phyloP scores from a whole-genome alignment of 2,329 filamentous ascomycete genomes.

The Hymenoscyphus occultus region DNA sequence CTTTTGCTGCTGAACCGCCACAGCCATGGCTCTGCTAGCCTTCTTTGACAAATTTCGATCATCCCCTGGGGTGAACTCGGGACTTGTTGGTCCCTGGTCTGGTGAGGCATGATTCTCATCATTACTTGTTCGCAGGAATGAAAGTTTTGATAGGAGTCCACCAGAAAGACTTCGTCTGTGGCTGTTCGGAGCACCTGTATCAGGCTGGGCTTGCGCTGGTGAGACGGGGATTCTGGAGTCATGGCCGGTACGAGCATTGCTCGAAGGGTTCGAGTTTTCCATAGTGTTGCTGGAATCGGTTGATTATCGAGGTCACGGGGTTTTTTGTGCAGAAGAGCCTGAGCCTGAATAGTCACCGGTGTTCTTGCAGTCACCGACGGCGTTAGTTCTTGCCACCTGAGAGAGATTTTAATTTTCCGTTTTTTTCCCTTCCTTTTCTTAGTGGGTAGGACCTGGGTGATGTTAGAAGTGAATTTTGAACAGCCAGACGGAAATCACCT shows the following conservation, averaged over 20 bases:
- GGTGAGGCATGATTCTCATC: conserved; percentile 37
- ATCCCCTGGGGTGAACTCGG: conserved; percentile 35
- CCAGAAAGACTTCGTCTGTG: conserved; percentile 41
- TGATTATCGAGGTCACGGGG: background rate
- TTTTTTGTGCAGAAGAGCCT: background rate
- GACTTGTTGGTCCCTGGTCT: conserved; percentile 27
- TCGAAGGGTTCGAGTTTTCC: background rate
- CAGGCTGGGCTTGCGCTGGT: background rate
- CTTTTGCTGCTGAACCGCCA: conserved; percentile 44
- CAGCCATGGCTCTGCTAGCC: conserved; percentile 35
- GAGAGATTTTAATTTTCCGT: too few species aligned
- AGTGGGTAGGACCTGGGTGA: background rate
- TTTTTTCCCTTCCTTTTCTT: too few species aligned
- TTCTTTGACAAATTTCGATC: conserved; percentile 33
- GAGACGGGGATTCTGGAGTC: background rate
- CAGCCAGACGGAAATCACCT: background rate
- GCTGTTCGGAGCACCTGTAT: conserved; percentile 42
- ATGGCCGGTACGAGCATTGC: background rate
- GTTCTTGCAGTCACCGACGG: background rate
- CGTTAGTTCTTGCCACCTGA: background rate
- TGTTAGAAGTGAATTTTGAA: background rate
- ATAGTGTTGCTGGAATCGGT: background rate
- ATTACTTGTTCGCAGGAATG: conserved; percentile 58
- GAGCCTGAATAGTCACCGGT: background rate
- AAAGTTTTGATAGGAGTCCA: conserved; percentile 65